These are phyloP conservation scores for Sporormia fimetaria DNA, from an alignment of 495 filamentous ascomycete species.

Conservation along the genomic window DNA sequence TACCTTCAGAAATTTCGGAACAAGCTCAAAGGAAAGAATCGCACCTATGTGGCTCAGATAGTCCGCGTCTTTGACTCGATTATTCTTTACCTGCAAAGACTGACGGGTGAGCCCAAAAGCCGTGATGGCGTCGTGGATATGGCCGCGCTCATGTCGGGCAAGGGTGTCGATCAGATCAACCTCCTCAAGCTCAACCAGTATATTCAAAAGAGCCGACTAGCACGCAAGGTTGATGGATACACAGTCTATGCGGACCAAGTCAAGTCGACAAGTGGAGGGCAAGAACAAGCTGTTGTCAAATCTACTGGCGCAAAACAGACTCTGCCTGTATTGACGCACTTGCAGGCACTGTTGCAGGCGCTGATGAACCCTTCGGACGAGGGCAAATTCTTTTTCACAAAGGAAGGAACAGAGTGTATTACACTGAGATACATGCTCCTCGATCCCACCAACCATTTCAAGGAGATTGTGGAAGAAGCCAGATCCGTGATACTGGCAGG, in stretches of 20 bases:
- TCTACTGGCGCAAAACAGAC: slow-evolving; percentile 28
- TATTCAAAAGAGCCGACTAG: slow-evolving; percentile 83
- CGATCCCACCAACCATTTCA: slow-evolving; percentile 88
- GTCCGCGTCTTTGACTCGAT: slow-evolving; percentile 71
- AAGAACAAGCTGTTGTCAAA: too few relatives aligned
- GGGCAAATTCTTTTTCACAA: slow-evolving; percentile 73
- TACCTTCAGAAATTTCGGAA: slow-evolving; percentile 85
- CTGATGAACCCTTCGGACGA: slow-evolving; percentile 83
- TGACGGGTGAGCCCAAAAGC: slow-evolving; percentile 28
- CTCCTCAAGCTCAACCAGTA: slow-evolving; percentile 78
- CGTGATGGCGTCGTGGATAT: slow-evolving; percentile 55
- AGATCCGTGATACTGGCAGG: slow-evolving; percentile 84
- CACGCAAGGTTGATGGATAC: slow-evolving; percentile 89
- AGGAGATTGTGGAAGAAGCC: slow-evolving; percentile 73
- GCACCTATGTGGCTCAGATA: slow-evolving; percentile 80
- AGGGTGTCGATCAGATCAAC: slow-evolving; percentile 92
- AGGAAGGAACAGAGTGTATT: slow-evolving; percentile 40
- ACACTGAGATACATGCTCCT: slow-evolving; percentile 78
- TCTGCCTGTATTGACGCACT: slow-evolving; percentile 67
- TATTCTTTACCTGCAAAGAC: slow-evolving; percentile 49
- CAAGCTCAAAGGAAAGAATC: slow-evolving; percentile 81
- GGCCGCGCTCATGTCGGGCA: slow-evolving; percentile 62
- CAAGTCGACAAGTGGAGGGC: too few relatives aligned
- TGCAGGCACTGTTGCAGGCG: slow-evolving; percentile 70
- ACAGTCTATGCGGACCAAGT: slow-evolving; percentile 46